Evolutionary conservation across 257 asterid species (phyloP), one percentile per base, ranked within the genome.

Genomic region (Nicotiana otophora): DNA sequence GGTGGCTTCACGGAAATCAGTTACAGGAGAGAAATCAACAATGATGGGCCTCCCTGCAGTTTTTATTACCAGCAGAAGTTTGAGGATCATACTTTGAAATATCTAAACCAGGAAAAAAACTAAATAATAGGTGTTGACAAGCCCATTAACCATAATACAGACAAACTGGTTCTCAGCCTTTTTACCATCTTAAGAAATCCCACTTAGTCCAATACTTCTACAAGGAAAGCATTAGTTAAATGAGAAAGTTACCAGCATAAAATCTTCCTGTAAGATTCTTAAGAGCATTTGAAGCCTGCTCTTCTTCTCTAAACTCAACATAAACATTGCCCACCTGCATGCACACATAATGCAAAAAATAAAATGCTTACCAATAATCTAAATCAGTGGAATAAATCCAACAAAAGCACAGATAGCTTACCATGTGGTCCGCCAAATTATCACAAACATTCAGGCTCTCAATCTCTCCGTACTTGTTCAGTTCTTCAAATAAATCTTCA

Each of bases 1-100:
- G 30, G 98, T 94, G 60, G 98, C 99, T 83, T 96, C 99, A 86
- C 96, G 97, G 55, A 96, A 92, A 88, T 94, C 98, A 12, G 99
- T 96, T 72, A 93, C 97, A 0, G 98, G 97, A 36, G 99, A 96
- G 90, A 94, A 93, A 85, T 96, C 99, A 78, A 96, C 92, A 84
- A 96, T 94, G 80, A 96, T 96, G 58, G 98, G 98, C 15, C 95
- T 92, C 31, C 98, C 98, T 96, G 93, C 80, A 84, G 76, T 83
- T 78, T 46, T 51, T 17, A 81, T 82, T 8, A 42, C 51, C 61
- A 74, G 17, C 85, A 74, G 83, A 69, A 62, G 34, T 60, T 69
- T 70, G 58, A 20, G 58, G 34, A 70, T 10, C 58, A 70, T 70
- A 39, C 3, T 3, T 36, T 42, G 7, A 69, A 69, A 51, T 11